A percentile compares a stretch with the other conserved stretches of the same genome.
phyloP scores from a whole-genome alignment of 2,329 filamentous ascomycete species.

The Paecilomyces niveus region DNA sequence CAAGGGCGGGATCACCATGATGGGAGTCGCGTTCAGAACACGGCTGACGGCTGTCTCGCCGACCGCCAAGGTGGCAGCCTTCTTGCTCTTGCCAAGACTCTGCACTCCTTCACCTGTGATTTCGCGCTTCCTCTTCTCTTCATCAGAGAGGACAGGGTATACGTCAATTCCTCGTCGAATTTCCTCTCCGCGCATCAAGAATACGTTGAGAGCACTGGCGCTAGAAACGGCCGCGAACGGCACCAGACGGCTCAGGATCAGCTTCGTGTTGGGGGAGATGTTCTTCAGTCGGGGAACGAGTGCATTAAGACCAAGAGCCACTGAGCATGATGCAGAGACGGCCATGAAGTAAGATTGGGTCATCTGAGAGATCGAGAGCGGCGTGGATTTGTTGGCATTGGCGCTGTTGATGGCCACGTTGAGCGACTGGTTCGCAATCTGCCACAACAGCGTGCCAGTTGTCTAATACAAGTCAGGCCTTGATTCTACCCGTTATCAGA shows the following conservation, averaged over 20 bases:
- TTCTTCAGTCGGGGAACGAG: conserved; percentile 76
- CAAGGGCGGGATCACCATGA: conserved; percentile 93
- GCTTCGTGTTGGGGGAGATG: conserved; percentile 66
- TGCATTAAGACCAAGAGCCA: conserved; percentile 85
- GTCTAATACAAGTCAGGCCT: conserved; percentile 43
- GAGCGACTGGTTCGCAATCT: conserved; percentile 92
- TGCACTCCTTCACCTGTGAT: conserved; percentile 58
- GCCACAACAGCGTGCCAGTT: conserved; percentile 83
- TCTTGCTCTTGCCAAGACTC: conserved; percentile 77
- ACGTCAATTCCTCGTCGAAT: conserved; percentile 90
- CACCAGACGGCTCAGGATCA: conserved; percentile 77
- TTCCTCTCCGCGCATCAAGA: conserved; percentile 95
- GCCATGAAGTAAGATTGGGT: conserved; percentile 86
- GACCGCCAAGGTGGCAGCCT: conserved; percentile 81
- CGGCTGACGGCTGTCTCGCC: conserved; percentile 86
- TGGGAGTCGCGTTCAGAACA: conserved; percentile 87
- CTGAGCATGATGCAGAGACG: conserved; percentile 86
- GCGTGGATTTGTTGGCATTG: conserved; percentile 96
- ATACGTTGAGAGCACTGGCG: conserved; percentile 88
- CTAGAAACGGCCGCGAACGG: conserved; percentile 93
- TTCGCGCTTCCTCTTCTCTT: conserved; percentile 59
- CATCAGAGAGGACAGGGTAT: conserved; percentile 69
- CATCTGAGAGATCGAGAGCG: conserved; percentile 72
- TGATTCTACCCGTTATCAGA: not conserved
- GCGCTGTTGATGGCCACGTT: conserved; percentile 97